phyloP scores from a whole-genome alignment of 345 rosid genomes.

The Stellera chamaejasme region DNA sequence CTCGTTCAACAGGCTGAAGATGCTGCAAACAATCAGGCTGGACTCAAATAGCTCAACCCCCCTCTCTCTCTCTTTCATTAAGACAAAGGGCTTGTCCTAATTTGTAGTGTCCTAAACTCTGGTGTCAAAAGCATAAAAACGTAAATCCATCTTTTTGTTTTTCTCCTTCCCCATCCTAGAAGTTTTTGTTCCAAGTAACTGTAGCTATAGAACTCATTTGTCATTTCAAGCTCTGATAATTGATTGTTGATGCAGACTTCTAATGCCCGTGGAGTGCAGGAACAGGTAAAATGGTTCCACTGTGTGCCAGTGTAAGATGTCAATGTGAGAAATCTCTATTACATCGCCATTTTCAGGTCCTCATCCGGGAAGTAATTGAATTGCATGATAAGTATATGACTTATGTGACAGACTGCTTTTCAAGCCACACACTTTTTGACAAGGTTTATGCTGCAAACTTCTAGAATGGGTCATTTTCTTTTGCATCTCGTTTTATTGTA shows the following conservation, averaged over 20 bases:
- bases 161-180: not conserved
- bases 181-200: not conserved
- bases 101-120: too few relatives aligned
- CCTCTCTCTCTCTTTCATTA: conserved; percentile 1
- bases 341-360: conserved; percentile 33
- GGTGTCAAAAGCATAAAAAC: too few relatives aligned
- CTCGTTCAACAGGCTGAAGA: conserved; percentile 94
- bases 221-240: conserved; percentile 9
- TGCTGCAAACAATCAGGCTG: conserved; percentile 69
- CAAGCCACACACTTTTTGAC: conserved; percentile 58
- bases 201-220: not conserved
- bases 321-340: conserved; percentile 5
- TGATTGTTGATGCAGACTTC: conserved; percentile 39
- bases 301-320: not conserved
- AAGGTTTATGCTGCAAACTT: too few relatives aligned
- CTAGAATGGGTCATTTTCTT: too few relatives aligned
- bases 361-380: conserved; percentile 55
- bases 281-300: conserved; percentile 48
- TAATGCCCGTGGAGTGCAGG: conserved; percentile 50
- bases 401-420: conserved; percentile 46
- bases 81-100: not conserved
- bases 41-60: too few relatives aligned
- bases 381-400: conserved; percentile 58
- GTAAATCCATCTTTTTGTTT: not conserved
- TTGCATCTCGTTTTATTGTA: too few relatives aligned